Evolutionary conservation across 176 grass and related monocot species (phyloP).

Genomic region (Oryza nivara): DNA sequence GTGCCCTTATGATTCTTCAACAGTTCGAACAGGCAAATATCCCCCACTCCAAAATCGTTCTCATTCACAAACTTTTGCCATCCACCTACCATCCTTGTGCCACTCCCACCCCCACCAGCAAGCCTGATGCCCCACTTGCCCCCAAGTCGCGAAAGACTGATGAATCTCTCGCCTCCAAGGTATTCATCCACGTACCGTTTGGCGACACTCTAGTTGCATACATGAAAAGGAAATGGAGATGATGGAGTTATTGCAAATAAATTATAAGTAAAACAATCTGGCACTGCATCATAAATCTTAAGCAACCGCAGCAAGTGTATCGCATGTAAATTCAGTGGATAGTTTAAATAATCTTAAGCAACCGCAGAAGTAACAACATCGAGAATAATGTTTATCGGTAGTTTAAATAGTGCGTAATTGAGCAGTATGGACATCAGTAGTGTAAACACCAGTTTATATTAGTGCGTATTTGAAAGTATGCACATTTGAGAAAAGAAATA

Average conservation of each 20-base stretch:
- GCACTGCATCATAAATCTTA: not conserved
- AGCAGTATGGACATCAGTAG: too few relatives aligned
- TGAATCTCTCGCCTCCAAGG: not conserved
- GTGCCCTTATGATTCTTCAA: not conserved
- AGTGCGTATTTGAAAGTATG: too few relatives aligned
- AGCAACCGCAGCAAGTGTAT: not conserved
- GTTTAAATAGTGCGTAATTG: not conserved
- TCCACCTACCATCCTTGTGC: not conserved
- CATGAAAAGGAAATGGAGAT: not conserved
- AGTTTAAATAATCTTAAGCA: not conserved
- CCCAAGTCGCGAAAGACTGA: too few relatives aligned
- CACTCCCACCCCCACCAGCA: not conserved
- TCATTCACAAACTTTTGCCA: not conserved
- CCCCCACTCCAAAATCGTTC: not conserved
- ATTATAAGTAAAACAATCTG: not conserved
- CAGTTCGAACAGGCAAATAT: slow-evolving; percentile 23
- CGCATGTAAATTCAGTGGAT: not conserved
- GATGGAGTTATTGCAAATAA: not conserved
- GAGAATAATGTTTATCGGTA: not conserved
- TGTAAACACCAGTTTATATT: too few relatives aligned
- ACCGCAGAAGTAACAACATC: not conserved
- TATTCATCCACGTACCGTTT: not conserved
- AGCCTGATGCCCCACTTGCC: not conserved
- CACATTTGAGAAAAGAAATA: not conserved
- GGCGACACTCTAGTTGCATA: not conserved